Percentiles rank a stretch among this genome's conserved stretches.
phyloP scores from a whole-genome alignment of 2,329 filamentous ascomycete species.

The Rutstroemia sydowiana region DNA sequence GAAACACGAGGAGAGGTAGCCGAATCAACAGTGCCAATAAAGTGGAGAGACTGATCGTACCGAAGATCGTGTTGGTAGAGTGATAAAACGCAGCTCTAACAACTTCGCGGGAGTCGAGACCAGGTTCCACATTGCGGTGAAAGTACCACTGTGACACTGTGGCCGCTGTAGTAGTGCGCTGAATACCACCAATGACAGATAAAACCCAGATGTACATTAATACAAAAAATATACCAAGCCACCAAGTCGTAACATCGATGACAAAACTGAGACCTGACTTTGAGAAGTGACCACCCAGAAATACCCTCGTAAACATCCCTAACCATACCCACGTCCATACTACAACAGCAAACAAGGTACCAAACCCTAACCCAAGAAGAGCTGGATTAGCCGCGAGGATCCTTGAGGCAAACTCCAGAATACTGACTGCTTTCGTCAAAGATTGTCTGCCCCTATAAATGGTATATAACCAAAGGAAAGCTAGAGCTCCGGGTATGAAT shows the following conservation, averaged over 20 bases:
- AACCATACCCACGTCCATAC: conserved; percentile 95
- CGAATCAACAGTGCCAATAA: conserved; percentile 73
- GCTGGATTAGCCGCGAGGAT: conserved; percentile 81
- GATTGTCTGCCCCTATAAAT: conserved; percentile 74
- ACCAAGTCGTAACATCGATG: conserved; percentile 86
- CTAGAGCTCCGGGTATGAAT: conserved; percentile 64
- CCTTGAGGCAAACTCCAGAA: conserved; percentile 85
- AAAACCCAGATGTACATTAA: conserved; percentile 95
- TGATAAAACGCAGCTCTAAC: conserved; percentile 78
- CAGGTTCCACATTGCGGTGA: conserved; percentile 75
- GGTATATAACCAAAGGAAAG: conserved; percentile 75
- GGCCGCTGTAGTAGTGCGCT: conserved; percentile 85
- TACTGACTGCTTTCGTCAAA: conserved; percentile 74
- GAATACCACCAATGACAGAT: conserved; percentile 77
- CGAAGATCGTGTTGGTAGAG: conserved; percentile 78
- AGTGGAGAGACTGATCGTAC: conserved; percentile 84
- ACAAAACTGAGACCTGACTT: conserved; percentile 59
- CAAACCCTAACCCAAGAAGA: conserved; percentile 76
- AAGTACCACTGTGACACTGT: conserved; percentile 99
- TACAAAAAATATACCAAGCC: conserved; percentile 87
- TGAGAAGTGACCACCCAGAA: conserved; percentile 82
- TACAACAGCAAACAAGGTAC: conserved; percentile 66
- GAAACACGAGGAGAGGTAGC: conserved; percentile 77
- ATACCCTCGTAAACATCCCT: conserved; percentile 91
- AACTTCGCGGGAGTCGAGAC: conserved; percentile 70